phyloP scores from a whole-genome alignment of 345 rosid species.

The Erysimum cheiranthoides region DNA sequence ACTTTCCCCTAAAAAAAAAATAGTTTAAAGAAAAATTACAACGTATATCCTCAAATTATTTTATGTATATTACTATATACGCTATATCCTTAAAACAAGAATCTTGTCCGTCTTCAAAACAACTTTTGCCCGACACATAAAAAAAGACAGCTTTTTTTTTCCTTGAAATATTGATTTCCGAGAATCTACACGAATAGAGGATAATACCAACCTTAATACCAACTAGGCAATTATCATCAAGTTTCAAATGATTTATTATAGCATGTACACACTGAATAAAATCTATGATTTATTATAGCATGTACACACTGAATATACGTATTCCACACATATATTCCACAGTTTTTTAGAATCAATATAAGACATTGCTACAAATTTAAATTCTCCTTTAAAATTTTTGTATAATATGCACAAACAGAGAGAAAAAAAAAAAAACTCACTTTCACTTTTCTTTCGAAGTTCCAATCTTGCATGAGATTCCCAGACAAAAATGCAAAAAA shows the following conservation, averaged over 20 bases:
- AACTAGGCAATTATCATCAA: not conserved
- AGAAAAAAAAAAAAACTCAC: not conserved
- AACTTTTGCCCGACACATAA: constrained; percentile 24
- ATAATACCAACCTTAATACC: constrained; percentile 8
- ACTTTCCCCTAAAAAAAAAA: not conserved
- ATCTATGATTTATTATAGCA: not conserved
- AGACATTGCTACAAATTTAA: not conserved
- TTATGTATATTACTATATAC: constrained; percentile 12
- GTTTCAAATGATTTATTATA: not conserved
- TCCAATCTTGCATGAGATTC: not conserved
- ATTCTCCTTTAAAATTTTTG: not conserved
- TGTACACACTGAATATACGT: not conserved
- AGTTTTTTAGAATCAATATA: not conserved
- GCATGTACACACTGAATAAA: not conserved
- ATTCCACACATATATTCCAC: not conserved
- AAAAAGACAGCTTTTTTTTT: not conserved
- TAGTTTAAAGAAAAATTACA: not conserved
- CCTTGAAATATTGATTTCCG: not conserved
- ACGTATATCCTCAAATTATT: constrained; percentile 20
- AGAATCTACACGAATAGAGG: not conserved
- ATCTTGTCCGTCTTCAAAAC: constrained; percentile 22
- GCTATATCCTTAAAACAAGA: constrained; percentile 39
- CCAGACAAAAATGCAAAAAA: not conserved
- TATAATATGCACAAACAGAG: not conserved
- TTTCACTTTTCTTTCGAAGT: not conserved